phyloP scores from a whole-genome alignment of 2,329 filamentous ascomycete genomes.

The Clonostachys rhizophaga region DNA sequence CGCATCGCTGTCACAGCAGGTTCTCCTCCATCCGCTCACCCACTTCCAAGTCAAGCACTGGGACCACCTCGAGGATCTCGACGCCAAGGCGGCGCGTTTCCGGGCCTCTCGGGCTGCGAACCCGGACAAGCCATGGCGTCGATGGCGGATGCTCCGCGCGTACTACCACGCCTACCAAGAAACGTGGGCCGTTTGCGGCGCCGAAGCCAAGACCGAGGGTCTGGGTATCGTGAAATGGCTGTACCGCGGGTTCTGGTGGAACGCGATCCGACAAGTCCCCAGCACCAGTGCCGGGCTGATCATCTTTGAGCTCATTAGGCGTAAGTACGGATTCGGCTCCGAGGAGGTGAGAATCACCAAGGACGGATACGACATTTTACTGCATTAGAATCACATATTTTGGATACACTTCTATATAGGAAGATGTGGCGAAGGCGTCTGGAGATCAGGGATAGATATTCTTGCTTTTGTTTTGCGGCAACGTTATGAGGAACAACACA shows the following conservation, averaged over 20 bases:
- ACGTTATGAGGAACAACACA: too few species aligned
- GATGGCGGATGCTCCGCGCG: constrained; percentile 52
- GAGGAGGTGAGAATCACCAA: constrained; percentile 61
- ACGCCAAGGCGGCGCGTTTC: constrained; percentile 50
- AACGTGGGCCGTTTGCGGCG: constrained; percentile 56
- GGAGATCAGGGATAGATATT: too few species aligned
- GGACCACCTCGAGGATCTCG: constrained; percentile 67
- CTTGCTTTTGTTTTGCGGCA: too few species aligned
- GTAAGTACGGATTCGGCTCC: constrained; percentile 63
- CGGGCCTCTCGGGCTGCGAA: constrained; percentile 20
- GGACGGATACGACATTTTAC: constrained; percentile 68
- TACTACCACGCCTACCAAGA: constrained; percentile 71
- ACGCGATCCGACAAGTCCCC: constrained; percentile 68
- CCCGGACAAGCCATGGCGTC: constrained; percentile 17
- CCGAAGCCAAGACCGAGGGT: constrained; percentile 50
- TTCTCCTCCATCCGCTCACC: constrained; percentile 65
- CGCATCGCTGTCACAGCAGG: constrained; percentile 64
- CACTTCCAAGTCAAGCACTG: constrained; percentile 71
- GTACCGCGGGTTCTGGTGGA: constrained; percentile 69
- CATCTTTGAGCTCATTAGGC: constrained; percentile 71
- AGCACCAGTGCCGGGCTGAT: constrained; percentile 74
- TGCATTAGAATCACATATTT: constrained; percentile 20
- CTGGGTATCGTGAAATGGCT: constrained; percentile 58
- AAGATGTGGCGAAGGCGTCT: too few species aligned
- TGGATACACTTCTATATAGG: too few species aligned